A percentile compares a stretch with the other conserved stretches of the same genome.
Conservation (phyloP, 2,329 filamentous ascomycete species). For the Metarhizium brunneum region DNA sequence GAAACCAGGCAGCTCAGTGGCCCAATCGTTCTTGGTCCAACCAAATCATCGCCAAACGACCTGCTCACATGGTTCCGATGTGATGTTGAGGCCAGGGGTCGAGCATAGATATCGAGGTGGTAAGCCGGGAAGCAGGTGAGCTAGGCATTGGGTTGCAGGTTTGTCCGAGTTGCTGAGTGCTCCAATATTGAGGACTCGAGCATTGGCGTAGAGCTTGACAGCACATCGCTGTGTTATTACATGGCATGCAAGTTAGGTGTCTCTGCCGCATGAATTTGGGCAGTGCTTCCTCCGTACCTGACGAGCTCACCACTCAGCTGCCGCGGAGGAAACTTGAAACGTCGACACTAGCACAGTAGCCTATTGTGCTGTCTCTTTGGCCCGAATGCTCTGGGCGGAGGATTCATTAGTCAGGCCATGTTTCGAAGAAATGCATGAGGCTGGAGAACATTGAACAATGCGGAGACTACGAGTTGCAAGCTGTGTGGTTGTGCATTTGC, state of each 20-base stretch:
- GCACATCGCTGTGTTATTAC: background rate
- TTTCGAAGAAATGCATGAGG: background rate
- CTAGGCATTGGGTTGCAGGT: no score
- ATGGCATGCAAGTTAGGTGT: background rate
- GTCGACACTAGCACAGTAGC: background rate
- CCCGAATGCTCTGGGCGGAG: background rate
- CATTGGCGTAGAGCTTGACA: background rate
- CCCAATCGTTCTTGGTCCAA: background rate
- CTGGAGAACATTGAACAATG: background rate
- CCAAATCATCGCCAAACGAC: background rate
- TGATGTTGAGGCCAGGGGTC: background rate
- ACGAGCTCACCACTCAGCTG: background rate
- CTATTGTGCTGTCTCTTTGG: background rate
- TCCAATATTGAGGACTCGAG: background rate
- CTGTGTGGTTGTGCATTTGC: background rate
- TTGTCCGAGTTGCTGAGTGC: background rate
- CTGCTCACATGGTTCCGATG: background rate
- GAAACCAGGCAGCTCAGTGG: background rate
- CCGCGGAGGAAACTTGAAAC: background rate
- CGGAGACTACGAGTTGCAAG: background rate
- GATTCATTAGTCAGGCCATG: background rate
- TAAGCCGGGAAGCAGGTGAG: background rate
- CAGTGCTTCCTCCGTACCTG: background rate
- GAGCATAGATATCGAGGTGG: background rate
- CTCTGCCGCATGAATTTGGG: background rate